Evolutionary conservation across 2,329 filamentous ascomycete species (phyloP), one percentile per base, ranked within the genome.

Genomic region (Cladosporium phlei): DNA sequence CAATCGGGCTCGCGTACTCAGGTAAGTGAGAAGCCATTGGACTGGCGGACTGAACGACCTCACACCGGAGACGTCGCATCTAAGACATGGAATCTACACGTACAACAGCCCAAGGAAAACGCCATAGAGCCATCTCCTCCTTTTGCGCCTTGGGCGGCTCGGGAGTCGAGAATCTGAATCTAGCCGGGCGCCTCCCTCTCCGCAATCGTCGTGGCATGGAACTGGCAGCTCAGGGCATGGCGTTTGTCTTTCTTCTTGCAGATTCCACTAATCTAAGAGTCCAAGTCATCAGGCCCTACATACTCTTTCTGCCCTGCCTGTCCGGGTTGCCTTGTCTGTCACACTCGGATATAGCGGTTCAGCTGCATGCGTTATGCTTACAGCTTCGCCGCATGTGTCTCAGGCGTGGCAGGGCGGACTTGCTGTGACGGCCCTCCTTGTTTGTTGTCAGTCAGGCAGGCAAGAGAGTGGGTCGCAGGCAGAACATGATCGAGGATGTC

Each of bases 311-410:
- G n/a, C n/a, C n/a, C 12, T 38, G 14, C 22, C 35, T 25, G n/a
- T n/a, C n/a, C n/a, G n/a, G n/a, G n/a, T n/a, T n/a, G n/a, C n/a
- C 30, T 12, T 22, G 21, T 19, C n/a, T 32, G 8, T 33, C 39
- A 17, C 29, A 11, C 20, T 32, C 39, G 39, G 39, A 33, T 21
- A 43, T 34, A 29, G 19, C 39, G 39, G 27, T 8, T 21, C 39
- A 43, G 28, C 28, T 43, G 39, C 39, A 43, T 43, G 39, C 28
- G 19, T 5, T n/a, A 43, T 43, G 20, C 29, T 4, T 19, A 12
- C 20, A 16, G 29, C 28, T 20, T 24, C 2, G 20, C 21, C 11
- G 28, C 39, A 33, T 27, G 21, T 33, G 25, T 35, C 30, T 29
- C 30, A 44, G 21, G 22, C 16, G 21, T n/a, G 19, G 29, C 28